A percentile compares a stretch with the other conserved stretches of the same genome.
phyloP scores from a whole-genome alignment of 2,329 filamentous ascomycete genomes.

The Microdochium trichocladiopsis region DNA sequence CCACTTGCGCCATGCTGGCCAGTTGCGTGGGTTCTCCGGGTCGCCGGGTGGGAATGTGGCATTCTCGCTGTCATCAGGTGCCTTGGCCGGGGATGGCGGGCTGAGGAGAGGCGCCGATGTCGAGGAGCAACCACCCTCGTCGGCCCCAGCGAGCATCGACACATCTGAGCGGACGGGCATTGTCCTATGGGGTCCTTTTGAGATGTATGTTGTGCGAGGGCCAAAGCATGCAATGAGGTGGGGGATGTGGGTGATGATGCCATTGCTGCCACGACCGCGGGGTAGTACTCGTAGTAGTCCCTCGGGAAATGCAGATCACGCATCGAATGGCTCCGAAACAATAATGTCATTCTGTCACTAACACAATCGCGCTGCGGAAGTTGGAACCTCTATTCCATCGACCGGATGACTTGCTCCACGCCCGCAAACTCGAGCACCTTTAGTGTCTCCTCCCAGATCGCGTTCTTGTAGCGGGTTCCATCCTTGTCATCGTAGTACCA shows the following conservation, averaged over 20 bases:
- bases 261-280: no score
- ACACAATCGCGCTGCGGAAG: no score
- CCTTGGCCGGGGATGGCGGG: not conserved
- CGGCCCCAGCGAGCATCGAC: not conserved
- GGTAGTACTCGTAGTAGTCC: no score
- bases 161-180: not conserved
- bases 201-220: not conserved
- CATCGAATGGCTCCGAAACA: no score
- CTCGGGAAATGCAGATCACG: no score
- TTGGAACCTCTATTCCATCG: not conserved
- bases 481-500: no score
- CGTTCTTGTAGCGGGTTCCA: not conserved
- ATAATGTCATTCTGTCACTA: no score
- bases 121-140: not conserved
- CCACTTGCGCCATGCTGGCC: slow-evolving; percentile 25
- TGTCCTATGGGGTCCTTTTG: not conserved
- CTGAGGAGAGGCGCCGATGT: not conserved
- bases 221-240: no score
- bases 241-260: no score
- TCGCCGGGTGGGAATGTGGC: slow-evolving; percentile 8
- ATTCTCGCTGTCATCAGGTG: not conserved
- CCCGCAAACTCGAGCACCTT: not conserved
- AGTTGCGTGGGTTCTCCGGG: slow-evolving; percentile 21
- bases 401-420: not conserved
- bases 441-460: not conserved